Evolutionary conservation across 2,329 filamentous ascomycete species (phyloP), one percentile per base, ranked within the genome.

Genomic region (Colletotrichum orbiculare): DNA sequence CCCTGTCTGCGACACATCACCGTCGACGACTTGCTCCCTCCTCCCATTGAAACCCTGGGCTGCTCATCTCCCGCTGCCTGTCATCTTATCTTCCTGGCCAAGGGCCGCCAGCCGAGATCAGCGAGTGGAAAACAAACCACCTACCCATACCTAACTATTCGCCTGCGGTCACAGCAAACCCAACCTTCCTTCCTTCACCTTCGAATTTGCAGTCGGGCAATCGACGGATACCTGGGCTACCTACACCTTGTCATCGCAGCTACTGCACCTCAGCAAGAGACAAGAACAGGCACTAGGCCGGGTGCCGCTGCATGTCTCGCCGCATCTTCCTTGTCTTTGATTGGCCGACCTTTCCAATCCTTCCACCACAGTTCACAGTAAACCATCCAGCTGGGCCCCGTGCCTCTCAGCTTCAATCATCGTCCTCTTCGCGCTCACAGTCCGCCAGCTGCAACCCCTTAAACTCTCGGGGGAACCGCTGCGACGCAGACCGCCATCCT

Each of bases 221-320:
- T 25, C 25, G 25, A 25, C 25, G 25, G 25, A 25, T 25, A 25
- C 25, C 25, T 25, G 25, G 25, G 3, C 25, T 25, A 25, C 25
- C 25, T 25, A 37, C 39, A 43, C 34, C 46, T 54, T 54, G 47
- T 33, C 33, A 10, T 17, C 54, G n/a, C 60, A 54, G 33, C 60
- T 52, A 33, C 62, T 62, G 62, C 46, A 57, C 62, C 58, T 65
- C 62, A 65, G 62, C 62, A 46, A 65, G 62, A 65, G 58, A 65
- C 62, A 65, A 58, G 58, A 35, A 45, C 53, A 62, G 37, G 38
- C 39, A 38, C 46, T 42, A 56, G n/a, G 35, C 25, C 25, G 43
- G 25, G 39, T 55, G 39, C 58, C 34, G 58, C 62, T 62, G 58
- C 58, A 56, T 62, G 62, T 65, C 58, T 65, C 50, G 47, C n/a